Conservation (phyloP, 768 basidiomycete genomes). For the Termitomyces heimii region DNA sequence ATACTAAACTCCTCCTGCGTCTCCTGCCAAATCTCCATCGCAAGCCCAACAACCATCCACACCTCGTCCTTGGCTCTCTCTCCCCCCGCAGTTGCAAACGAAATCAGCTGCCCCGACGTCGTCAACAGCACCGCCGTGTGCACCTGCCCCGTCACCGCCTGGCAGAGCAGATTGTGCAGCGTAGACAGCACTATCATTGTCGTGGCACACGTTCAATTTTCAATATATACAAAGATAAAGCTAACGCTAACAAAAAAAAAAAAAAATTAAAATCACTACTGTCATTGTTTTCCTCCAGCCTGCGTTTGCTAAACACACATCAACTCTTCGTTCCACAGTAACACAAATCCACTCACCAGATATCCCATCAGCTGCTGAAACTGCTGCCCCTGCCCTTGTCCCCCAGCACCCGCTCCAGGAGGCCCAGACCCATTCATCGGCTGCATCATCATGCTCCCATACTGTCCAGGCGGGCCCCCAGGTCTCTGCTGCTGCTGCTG, state of each 20-base stretch:
- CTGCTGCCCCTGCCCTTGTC: conserved; percentile 25
- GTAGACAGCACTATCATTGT: conserved; percentile 66
- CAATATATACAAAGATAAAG: neutral
- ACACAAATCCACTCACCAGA: conserved; percentile 37
- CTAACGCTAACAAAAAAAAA: too few relatives aligned
- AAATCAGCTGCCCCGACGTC: conserved; percentile 69
- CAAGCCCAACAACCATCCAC: conserved; percentile 65
- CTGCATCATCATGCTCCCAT: conserved; percentile 32
- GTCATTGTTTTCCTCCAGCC: conserved; percentile 14
- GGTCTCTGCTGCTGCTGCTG: conserved; percentile 25
- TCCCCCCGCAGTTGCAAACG: conserved; percentile 49
- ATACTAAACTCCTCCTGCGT: conserved; percentile 61
- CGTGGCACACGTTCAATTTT: neutral
- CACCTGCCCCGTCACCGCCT: conserved; percentile 53
- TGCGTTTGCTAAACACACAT: conserved; percentile 26
- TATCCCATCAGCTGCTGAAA: conserved; percentile 70
- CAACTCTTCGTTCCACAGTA: neutral
- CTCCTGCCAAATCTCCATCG: conserved; percentile 76
- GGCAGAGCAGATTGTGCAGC: conserved; percentile 58
- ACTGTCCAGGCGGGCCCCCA: conserved; percentile 22
- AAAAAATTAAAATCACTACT: neutral
- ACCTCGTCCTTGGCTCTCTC: conserved; percentile 63
- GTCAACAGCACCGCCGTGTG: conserved; percentile 72
- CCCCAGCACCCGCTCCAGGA: conserved; percentile 28
- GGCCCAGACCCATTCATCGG: conserved; percentile 34